These are phyloP conservation scores for Ilyonectria destructans DNA, from an alignment of 2,329 filamentous ascomycete genomes.

Conservation along the genomic window DNA sequence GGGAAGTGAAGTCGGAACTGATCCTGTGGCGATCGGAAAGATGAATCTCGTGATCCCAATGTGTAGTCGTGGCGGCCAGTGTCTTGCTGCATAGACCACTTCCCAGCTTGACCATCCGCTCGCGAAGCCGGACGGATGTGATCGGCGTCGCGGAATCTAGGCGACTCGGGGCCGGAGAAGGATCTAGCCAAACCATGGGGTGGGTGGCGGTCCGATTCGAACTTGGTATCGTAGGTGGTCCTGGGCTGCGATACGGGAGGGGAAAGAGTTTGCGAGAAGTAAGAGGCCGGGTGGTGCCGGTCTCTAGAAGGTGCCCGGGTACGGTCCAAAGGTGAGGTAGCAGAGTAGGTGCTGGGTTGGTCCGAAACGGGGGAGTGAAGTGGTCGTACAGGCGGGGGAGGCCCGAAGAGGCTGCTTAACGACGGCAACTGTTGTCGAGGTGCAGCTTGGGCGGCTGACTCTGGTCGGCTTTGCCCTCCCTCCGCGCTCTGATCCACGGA, in stretches of 20 bases:
- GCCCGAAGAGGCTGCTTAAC: constrained; percentile 71
- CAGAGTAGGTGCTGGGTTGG: constrained; percentile 60
- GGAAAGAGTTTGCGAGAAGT: constrained; percentile 62
- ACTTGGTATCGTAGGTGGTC: constrained; percentile 63
- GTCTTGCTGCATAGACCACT: constrained; percentile 61
- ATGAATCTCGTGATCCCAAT: constrained; percentile 59
- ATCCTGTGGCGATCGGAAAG: constrained; percentile 55
- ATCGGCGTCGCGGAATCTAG: constrained; percentile 61
- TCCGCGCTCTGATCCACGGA: constrained; percentile 57
- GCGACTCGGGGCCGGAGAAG: constrained; percentile 63
- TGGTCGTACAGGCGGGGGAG: constrained; percentile 61
- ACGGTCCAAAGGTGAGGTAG: constrained; percentile 65
- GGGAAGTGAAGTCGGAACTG: constrained; percentile 57
- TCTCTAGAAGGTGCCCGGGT: constrained; percentile 60
- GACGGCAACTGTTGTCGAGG: constrained; percentile 68
- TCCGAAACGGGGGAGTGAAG: constrained; percentile 65
- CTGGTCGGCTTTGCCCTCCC: constrained; percentile 56
- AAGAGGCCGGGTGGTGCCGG: constrained; percentile 61
- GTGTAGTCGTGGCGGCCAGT: constrained; percentile 63
- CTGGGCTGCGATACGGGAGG: constrained; percentile 62
- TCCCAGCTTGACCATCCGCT: constrained; percentile 56
- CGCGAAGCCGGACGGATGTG: constrained; percentile 54
- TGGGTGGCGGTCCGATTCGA: constrained; percentile 60
- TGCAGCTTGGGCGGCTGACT: constrained; percentile 50
- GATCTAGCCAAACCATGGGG: constrained; percentile 50